Base-by-base conservation (phyloP, 306 rosid species). In the Argentina anserina region DNA sequence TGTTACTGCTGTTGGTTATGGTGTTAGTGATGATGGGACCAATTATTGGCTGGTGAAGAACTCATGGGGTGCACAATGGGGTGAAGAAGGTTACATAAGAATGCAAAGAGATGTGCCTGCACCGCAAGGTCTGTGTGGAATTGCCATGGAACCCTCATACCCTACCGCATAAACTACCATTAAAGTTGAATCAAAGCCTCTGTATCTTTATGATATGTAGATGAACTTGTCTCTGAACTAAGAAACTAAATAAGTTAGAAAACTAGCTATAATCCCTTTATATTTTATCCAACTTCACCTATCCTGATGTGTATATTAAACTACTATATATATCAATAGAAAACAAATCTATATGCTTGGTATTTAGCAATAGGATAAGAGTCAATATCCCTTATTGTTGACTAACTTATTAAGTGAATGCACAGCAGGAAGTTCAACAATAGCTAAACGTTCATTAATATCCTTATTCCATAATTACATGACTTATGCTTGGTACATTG, bases 41-140 rank as follows among this genome's bases (percentile, higher is more conserved):
- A 60, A 60, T 40, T 60, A 0, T 17, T 60, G 65, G 65, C 20
- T 60, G 25, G 65, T 60, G 65, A 60, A 60, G 65, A 60, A 60
- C 65, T 60, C 65, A 29, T 60, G 65, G 65, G 65, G 65, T 31
- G 65, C 65, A 29, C 23, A 31, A 60, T 60, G 65, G 65, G 65
- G 65, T 31, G 65, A 60, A 60, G n/a, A 60, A 31, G 65, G 65
- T 31, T 60, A 31, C 40, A 60, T 60, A 60, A 60, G 65, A 31
- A 60, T 60, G 65, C 41, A 60, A 31, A 60, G 65, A 31, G 65
- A 31, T 7, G 39, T 60, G 9, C 12, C 41, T 14, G 65, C 65
- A 17, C 40, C 39, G 0, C 23, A 60, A 31, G 65, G 65, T 60
- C 65, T 60, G 11, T 60, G 65, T 33, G 65, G 65, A 23, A 60